Base-by-base conservation (phyloP, 371 early-diverging fungal genomes). In the Apophysomyces elegans region DNA sequence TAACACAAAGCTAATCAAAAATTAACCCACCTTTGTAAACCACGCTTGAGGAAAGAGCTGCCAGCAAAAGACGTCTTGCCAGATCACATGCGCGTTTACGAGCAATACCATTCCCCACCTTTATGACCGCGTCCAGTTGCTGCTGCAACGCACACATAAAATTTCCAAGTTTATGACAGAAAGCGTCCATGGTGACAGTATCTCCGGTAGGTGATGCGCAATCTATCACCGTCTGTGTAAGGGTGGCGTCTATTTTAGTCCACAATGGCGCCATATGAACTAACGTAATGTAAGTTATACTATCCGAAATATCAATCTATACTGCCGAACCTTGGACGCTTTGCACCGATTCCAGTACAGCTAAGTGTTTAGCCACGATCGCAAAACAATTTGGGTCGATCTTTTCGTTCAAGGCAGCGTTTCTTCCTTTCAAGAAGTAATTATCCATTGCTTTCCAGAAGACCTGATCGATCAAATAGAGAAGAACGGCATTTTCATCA, bases 191-290 rank as follows among this genome's bases (percentile, higher is more conserved):
- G 35, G 68, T 68, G 8, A 74, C 43, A 3, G 54, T 16, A 5
- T 41, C 26, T 2, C 61, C 64, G 7, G 43, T 37, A 4, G 56
- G 56, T 9, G 69, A 38, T 39, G 36, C 46, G 35, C 78, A 75
- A 43, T 81, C 78, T 13, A 73, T 64, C 4, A 78, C 43, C 2
- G 75, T 74, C 56, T 76, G 76, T 0, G 72, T 56, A 6, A 76
- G 56, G 0, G 70, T 43, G 7, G 45, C 59, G 38, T 81, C 75
- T 12, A 76, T 50, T 12, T 74, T 54, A 6, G 69, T 58, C 67
- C 70, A 71, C 8, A 80, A 56, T n/a, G 26, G 18, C 0, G 47
- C 18, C 57, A 58, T 56, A 26, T 37, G 56, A 35, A 54, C 56
- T 63, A 18, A 13, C 46, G 16, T 45, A 7, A 45, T 45, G 46